phyloP scores from a whole-genome alignment of 2,329 filamentous ascomycete species.

The Microdochium paspali region DNA sequence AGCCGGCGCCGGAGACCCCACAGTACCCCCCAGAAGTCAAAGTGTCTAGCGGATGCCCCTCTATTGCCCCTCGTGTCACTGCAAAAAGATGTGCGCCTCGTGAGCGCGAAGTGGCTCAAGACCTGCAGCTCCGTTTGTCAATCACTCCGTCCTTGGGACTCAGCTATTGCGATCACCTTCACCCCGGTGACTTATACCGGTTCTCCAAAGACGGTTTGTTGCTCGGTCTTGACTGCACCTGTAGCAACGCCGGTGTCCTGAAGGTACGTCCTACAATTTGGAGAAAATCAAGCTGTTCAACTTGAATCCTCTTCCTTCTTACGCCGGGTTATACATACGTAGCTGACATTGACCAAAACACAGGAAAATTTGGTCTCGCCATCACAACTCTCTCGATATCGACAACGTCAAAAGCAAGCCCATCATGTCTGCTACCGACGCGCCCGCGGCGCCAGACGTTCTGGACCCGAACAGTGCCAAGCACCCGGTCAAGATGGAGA shows the following conservation, averaged over 20 bases:
- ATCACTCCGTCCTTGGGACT: background rate
- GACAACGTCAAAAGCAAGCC: background rate
- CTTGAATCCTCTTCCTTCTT: too few relatives aligned
- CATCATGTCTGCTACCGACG: background rate
- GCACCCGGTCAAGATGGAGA: constrained; percentile 3
- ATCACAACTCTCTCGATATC: background rate
- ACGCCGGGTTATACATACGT: too few relatives aligned
- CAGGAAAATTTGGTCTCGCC: too few relatives aligned
- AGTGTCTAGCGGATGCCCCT: background rate
- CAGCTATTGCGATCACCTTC: background rate
- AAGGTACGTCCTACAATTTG: too few relatives aligned
- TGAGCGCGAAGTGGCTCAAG: background rate
- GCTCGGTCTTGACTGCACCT: too few relatives aligned
- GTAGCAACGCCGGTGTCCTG: too few relatives aligned
- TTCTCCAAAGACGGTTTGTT: too few relatives aligned
- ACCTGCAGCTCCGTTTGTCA: background rate
- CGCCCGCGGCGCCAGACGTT: background rate
- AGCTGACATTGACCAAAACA: too few relatives aligned
- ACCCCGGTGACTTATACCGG: background rate
- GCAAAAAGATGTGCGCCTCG: background rate
- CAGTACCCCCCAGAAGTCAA: background rate
- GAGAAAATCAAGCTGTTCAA: too few relatives aligned
- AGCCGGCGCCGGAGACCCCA: background rate
- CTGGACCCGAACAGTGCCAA: background rate
- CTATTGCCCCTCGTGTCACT: background rate